Conservation (phyloP, 108 stramenopile genomes). For the Mediolabrus comicus region DNA sequence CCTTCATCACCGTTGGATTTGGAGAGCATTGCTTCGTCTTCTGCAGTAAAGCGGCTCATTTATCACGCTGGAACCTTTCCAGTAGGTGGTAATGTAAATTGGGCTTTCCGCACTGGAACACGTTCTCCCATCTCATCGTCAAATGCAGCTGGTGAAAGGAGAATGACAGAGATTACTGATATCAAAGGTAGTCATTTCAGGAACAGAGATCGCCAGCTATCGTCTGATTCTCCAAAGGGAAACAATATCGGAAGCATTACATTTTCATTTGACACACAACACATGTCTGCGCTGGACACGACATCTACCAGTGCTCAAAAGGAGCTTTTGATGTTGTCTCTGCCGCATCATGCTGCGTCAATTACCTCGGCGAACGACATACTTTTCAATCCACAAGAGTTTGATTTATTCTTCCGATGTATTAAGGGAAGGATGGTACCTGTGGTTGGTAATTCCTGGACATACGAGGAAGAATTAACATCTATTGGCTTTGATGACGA, state of each 20-base stretch:
- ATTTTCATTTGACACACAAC: slow-evolving; percentile 59
- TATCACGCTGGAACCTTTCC: slow-evolving; percentile 83
- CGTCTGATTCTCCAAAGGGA: slow-evolving; percentile 12
- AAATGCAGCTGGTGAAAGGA: slow-evolving; percentile 7
- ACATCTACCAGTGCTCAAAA: slow-evolving; percentile 27
- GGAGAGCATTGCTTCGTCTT: slow-evolving; percentile 44
- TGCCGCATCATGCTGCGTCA: slow-evolving; percentile 79
- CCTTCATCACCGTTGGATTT: slow-evolving; percentile 7
- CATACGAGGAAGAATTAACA: slow-evolving; percentile 69
- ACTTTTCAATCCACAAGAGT: slow-evolving; percentile 43
- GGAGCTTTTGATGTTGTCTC: slow-evolving; percentile 74
- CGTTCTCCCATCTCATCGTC: slow-evolving; percentile 16
- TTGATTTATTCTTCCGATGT: slow-evolving; percentile 66
- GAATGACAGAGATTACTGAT: background rate
- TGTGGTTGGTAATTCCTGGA: slow-evolving; percentile 71
- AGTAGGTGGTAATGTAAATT: slow-evolving; percentile 56
- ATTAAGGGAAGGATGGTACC: slow-evolving; percentile 82
- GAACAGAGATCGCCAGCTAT: background rate
- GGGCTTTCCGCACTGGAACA: slow-evolving; percentile 57
- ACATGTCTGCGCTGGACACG: slow-evolving; percentile 37
- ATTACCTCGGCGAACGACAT: slow-evolving; percentile 45
- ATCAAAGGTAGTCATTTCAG: background rate
- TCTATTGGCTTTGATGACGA: slow-evolving; percentile 50
- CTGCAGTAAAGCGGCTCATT: slow-evolving; percentile 73
- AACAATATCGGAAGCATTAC: slow-evolving; percentile 56